Evolutionary conservation across 2,329 filamentous ascomycete species (phyloP), one percentile per base, ranked within the genome.

Genomic region (Diaporthe longicolla): DNA sequence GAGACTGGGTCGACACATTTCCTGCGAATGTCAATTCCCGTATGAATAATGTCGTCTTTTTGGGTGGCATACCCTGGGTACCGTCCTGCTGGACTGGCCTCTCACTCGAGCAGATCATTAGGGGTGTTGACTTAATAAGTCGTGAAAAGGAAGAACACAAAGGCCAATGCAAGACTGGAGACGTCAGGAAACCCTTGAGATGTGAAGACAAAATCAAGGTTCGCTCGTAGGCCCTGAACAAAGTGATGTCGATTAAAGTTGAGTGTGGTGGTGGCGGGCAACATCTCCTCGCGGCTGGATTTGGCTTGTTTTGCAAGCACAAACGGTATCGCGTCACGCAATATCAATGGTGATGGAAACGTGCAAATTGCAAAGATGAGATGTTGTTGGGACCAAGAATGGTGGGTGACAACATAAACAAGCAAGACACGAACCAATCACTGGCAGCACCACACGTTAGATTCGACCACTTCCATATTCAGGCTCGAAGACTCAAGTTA

Each of bases 61-160:
- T 17, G 37, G 17, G 45, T n/a, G 19, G 55, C 63, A 19, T 66
- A 52, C 70, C 57, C 50, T 57, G 17, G 24, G 29, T 48, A 24
- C 57, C 43, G n/a, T 52, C 26, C 48, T 68, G 40, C 24, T 65
- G 24, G 24, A 52, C 54, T 24, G 43, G 29, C 32, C 35, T 37
- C 19, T 45, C 37, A 37, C 48, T 54, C 17, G 26, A 15, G n/a
- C n/a, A 63, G 45, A 3, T 43, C 70, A 55, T 71, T 15, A 48
- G 29, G 58, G 19, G 45, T 55, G 24, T n/a, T 15, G 24, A 9
- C 35, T 63, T 45, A 24, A 32, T 21, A 35, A 24, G 50, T 45
- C 24, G 24, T 55, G 24, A 48, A 37, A 26, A 45, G 32, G 1
- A 11, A 26, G n/a, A 32, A 63, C 7, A 32, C 19, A 3, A n/a